Base-by-base conservation (phyloP, 805 yeast genomes). In the Novakomyces olei region DNA sequence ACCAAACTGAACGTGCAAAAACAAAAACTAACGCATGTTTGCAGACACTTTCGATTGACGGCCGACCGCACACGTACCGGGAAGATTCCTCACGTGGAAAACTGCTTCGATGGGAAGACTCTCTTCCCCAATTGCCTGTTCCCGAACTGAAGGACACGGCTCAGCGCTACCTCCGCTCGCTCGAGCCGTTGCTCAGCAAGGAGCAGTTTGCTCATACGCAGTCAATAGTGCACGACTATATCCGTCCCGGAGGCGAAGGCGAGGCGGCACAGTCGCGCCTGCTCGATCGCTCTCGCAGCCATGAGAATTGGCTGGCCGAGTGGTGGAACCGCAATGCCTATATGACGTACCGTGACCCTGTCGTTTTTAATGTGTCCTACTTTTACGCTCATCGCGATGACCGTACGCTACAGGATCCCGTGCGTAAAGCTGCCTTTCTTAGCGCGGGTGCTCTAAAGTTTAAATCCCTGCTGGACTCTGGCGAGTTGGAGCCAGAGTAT, bases 291-390 rank as follows among this genome's bases (percentile, higher is more conserved):
- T 72, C 85, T 19, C 44, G 54, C 19, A 63, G 54, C 33, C 66
- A 68, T 39, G 72, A 80, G 48, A 85, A 85, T 53, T 85, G 98
- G 98, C 62, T 85, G 45, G 67, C 76, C 30, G 73, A 68, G 38
- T 80, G 74, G 64, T 85, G 98, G 98, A 92, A 85, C 52, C 75
- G 77, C 45, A 78, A 76, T 43, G 92, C 94, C 15, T 85, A 85
- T 55, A 60, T 85, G 60, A 70, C 75, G 26, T 83, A 80, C 57
- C 65, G 88, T 42, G 96, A 80, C 53, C 92, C 96, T 0, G 77
- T 85, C n/a, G 77, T 78, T 18, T 95, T 96, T 8, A 83, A 72
- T 48, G 93, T 80, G 24, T 76, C 92, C 15, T 85, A 85, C 58
- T 88, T 80, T 44, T 85, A 67, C 56, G 65, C 72, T 34, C 93